Evolutionary conservation across 2,329 filamentous ascomycete species (phyloP), one percentile per base, ranked within the genome.

Genomic region (Fusarium sp.): DNA sequence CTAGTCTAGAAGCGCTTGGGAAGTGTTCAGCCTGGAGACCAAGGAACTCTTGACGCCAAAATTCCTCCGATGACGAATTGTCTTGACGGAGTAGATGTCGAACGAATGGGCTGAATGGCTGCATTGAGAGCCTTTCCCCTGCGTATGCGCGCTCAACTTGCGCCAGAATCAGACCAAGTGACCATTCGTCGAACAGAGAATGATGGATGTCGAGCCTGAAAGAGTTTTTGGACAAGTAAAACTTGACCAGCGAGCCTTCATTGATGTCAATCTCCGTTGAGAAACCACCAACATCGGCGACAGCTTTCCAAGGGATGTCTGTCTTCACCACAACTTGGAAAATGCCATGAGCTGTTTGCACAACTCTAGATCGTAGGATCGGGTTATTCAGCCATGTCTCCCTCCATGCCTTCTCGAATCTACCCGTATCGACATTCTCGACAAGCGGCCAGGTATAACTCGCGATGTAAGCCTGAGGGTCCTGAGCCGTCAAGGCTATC

Each of bases 141-240:
- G 14, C 4, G 7, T 56, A 56, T 0, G 28, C 26, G 5, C 26
- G 36, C 26, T 56, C 34, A 2, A 42, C 36, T n/a, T 56, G 52
- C 3, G 36, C 10, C 4, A 56, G 1, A 2, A 28, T 15, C 1
- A 56, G 8, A n/a, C 14, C 45, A 2, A 56, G 36, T 34, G 52
- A 56, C 52, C 52, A 56, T 26, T 56, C 52, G 8, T 56, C 52
- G 9, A 50, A 56, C 5, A 56, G 15, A 4, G 45, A 24, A 10
- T 56, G 52, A 20, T 56, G 52, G 1, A 56, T 56, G 1, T 56
- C 45, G 2, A 56, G 44, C 11, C 45, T 20, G 6, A 56, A 42
- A 1, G 21, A 26, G 1, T 42, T 36, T 1, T 14, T 19, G 4
- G 21, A 26, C 3, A 26, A 1, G 17, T 50, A 56, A 4, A 56